phyloP scores from a whole-genome alignment of 768 basidiomycete genomes.

The Russula compacta region DNA sequence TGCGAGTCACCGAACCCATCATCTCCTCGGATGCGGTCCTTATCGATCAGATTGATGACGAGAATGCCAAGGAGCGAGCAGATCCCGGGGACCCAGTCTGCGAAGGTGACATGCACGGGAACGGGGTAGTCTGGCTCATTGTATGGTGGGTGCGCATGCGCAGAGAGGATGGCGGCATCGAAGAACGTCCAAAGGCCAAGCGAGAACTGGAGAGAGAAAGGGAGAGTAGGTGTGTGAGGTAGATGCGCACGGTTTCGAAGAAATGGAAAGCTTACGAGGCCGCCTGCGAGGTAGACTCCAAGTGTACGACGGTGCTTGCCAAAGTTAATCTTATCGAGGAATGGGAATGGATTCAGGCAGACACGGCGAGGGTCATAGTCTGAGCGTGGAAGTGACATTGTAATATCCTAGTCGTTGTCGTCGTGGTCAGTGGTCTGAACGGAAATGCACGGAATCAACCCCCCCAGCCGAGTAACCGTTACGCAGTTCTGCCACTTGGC shows the following conservation, averaged over 20 bases:
- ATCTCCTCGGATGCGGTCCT: conserved; percentile 74
- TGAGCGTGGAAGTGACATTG: conserved; percentile 59
- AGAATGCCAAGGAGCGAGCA: conserved; percentile 89
- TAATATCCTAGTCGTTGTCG: not conserved
- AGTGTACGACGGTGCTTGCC: conserved; percentile 73
- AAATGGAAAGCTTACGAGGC: conserved; percentile 52
- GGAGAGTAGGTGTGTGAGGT: not conserved
- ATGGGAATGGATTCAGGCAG: conserved; percentile 78
- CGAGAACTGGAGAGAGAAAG: conserved; percentile 57
- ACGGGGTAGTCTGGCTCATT: conserved; percentile 59
- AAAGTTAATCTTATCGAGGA: conserved; percentile 41
- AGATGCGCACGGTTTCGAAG: not conserved
- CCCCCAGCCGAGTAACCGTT: not conserved
- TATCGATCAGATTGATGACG: conserved; percentile 90
- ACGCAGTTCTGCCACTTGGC: not conserved
- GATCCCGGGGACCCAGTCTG: conserved; percentile 97
- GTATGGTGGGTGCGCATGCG: conserved; percentile 71
- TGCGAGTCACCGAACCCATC: conserved; percentile 73
- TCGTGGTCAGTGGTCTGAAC: not conserved
- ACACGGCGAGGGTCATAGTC: conserved; percentile 83
- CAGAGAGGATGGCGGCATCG: conserved; percentile 85
- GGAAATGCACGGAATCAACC: no score
- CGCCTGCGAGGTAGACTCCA: conserved; percentile 88
- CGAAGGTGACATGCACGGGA: conserved; percentile 78
- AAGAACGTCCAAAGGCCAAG: conserved; percentile 93